These are phyloP conservation scores for Boletus speciosus DNA, from an alignment of 768 basidiomycete genomes.

Conservation along the genomic window DNA sequence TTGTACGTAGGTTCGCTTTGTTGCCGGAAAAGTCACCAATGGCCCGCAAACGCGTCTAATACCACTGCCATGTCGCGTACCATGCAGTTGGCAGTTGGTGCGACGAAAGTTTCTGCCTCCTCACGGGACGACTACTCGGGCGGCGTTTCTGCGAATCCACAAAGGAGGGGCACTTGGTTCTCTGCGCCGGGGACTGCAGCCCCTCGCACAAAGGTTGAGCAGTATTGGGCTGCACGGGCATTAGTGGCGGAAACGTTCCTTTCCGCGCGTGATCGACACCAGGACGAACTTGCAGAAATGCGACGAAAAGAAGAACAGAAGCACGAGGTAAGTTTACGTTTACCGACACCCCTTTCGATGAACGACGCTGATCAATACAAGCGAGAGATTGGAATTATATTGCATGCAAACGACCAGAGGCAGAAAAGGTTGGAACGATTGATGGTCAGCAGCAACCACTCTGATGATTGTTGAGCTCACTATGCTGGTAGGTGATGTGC, in stretches of 20 bases:
- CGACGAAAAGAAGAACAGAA: constrained; percentile 42
- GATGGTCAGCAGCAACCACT: constrained; percentile 40
- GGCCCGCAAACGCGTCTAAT: neutral
- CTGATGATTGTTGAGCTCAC: constrained; percentile 9
- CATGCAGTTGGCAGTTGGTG: constrained; percentile 27
- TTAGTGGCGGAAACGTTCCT: constrained; percentile 62
- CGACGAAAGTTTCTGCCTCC: neutral
- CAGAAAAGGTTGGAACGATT: constrained; percentile 49
- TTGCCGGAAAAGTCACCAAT: neutral
- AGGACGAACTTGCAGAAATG: constrained; percentile 44
- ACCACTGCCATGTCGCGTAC: constrained; percentile 24
- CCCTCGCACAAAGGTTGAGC: constrained; percentile 39
- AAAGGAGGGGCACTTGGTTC: constrained; percentile 13
- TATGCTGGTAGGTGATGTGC: constrained; percentile 15
- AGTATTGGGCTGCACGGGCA: constrained; percentile 69
- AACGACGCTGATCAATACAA: constrained; percentile 19
- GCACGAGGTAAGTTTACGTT: constrained; percentile 39
- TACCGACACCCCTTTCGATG: neutral
- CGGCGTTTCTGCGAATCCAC: constrained; percentile 2
- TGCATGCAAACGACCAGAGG: constrained; percentile 44
- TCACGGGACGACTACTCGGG: neutral
- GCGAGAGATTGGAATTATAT: constrained; percentile 42
- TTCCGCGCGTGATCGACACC: constrained; percentile 44
- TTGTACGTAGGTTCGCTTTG: neutral
- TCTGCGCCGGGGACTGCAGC: constrained; percentile 17